Base-by-base conservation (phyloP, 768 basidiomycete species). In the Chiua virens region DNA sequence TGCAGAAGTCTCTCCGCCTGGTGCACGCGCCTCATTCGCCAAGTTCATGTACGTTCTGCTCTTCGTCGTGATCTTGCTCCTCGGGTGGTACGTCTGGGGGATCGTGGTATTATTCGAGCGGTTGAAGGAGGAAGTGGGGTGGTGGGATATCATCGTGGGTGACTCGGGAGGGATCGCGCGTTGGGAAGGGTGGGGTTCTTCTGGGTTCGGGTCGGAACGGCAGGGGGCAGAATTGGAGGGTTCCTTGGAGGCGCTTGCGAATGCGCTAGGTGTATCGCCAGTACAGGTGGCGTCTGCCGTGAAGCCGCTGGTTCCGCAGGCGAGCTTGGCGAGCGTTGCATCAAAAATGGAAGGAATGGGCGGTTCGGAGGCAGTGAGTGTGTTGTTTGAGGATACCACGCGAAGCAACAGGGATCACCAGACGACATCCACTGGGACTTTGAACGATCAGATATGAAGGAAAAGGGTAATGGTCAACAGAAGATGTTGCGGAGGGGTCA, bases 211-310 rank as follows among this genome's bases (percentile, higher is more conserved):
- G 60, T 15, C 25, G 18, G 52, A 48, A 15, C 34, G 45, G 17
- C 20, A 17, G 8, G 36, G 13, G 10, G 56, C 65, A 5, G 73
- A 64, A 5, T 72, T 89, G 36, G 84, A 87, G 58, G 71, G 74
- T 5, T 73, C 75, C 32, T 79, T 89, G 47, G 78, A 80, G 45
- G 79, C 75, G 14, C 73, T 89, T 11, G 87, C 87, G 11, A 68
- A 71, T 8, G 81, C 78, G 28, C 71, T 89, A 27, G 87, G 85
- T 1, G 77, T 89, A 59, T 76, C 80, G 0, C 73, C 82, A 15
- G 68, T 71, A 36, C 81, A 85, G 34, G 70, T 89, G 1, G 85
- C 87, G 3, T 74, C 72, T 17, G 87, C 86, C 1, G 81, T 89
- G 42, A 74, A 75, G 55, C 73, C 81, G 27, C 66, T 82, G 53